A percentile compares a stretch with the other conserved stretches of the same genome.
phyloP scores from a whole-genome alignment of 257 asterid genomes.

The Nemophila menziesii region DNA sequence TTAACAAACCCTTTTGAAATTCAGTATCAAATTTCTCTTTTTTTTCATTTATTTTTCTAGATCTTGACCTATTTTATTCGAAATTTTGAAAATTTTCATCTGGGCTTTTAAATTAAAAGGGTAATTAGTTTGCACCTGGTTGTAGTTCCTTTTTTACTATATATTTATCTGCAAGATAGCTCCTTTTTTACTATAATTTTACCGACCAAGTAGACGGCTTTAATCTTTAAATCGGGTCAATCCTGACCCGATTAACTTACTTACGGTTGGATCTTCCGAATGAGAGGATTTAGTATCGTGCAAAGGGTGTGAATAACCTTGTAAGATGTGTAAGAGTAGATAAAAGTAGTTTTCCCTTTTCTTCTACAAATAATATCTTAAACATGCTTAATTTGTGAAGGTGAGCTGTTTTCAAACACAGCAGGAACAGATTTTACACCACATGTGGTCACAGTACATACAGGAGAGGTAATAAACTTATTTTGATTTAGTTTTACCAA shows the following conservation, averaged over 20 bases:
- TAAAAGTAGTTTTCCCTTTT: neutral
- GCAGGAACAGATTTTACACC: conserved; percentile 87
- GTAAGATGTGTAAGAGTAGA: too few relatives aligned
- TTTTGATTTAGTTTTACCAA: neutral
- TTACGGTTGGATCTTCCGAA: too few relatives aligned
- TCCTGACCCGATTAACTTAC: too few relatives aligned
- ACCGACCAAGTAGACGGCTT: neutral
- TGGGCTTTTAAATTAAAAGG: too few relatives aligned
- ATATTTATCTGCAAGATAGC: neutral
- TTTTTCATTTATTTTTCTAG: neutral
- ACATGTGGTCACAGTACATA: conserved; percentile 61
- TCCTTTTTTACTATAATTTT: neutral
- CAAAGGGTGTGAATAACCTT: neutral
- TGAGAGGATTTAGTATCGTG: too few relatives aligned
- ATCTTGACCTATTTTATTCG: neutral
- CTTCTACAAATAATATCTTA: neutral
- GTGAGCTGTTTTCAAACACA: conserved; percentile 67
- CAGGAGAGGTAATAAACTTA: conserved; percentile 61
- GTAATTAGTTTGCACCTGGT: neutral
- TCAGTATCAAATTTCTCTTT: neutral
- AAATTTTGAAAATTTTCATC: too few relatives aligned
- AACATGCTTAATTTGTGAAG: conserved; percentile 28
- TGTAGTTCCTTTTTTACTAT: neutral
- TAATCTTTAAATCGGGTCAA: neutral
- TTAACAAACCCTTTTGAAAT: conserved; percentile 1